A percentile compares a stretch with the other conserved stretches of the same genome.
Conservation (phyloP, 2,329 filamentous ascomycete species). For the Coleophoma eucalyptorum region DNA sequence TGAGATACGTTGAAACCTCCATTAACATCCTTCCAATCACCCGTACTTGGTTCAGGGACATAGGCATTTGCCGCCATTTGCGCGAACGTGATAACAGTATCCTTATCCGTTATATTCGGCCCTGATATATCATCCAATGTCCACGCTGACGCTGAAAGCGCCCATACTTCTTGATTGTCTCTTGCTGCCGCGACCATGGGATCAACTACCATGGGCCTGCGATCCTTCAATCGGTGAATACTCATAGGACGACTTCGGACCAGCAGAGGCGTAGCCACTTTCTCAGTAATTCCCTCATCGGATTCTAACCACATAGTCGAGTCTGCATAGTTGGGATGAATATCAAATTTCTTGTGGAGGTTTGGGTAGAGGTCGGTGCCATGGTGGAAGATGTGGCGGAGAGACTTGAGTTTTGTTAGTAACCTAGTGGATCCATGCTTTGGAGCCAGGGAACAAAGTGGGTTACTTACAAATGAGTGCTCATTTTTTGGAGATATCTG, state of each 20-base stretch:
- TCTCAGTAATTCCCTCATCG: constrained; percentile 51
- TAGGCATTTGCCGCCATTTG: constrained; percentile 91
- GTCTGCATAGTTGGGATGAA: constrained; percentile 43
- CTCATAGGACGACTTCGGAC: constrained; percentile 61
- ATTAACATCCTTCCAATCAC: constrained; percentile 81
- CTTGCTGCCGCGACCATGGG: constrained; percentile 72
- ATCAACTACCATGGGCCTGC: constrained; percentile 73
- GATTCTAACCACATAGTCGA: constrained; percentile 58
- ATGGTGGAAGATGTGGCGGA: constrained; percentile 92
- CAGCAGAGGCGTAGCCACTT: constrained; percentile 48
- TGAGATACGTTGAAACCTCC: constrained; percentile 78
- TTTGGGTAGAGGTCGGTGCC: constrained; percentile 75
- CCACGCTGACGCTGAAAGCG: constrained; percentile 75
- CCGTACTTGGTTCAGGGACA: constrained; percentile 64
- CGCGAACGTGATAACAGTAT: constrained; percentile 79
- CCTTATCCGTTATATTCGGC: constrained; percentile 81
- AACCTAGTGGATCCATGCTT: neutral
- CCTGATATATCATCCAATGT: constrained; percentile 69
- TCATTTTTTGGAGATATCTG: constrained; percentile 41
- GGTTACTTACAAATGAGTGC: constrained; percentile 47
- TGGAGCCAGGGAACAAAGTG: too few relatives aligned
- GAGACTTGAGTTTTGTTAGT: constrained; percentile 38
- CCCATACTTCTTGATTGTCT: constrained; percentile 61
- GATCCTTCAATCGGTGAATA: constrained; percentile 80
- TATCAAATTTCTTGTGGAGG: constrained; percentile 73